phyloP scores from a whole-genome alignment of 805 yeast species.

The Huiozyma naganishii region DNA sequence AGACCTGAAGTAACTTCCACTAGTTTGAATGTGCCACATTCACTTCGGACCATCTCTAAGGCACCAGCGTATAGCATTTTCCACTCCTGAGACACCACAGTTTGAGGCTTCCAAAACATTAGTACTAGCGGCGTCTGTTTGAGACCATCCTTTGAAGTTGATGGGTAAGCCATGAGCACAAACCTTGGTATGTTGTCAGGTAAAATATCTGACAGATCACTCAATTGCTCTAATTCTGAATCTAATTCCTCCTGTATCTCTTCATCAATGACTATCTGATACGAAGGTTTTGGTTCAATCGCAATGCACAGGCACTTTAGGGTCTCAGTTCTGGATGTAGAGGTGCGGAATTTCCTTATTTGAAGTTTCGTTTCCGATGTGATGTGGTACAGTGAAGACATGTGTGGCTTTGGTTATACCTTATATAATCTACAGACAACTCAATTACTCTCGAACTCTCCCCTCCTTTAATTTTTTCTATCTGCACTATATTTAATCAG shows the following conservation, averaged over 20 bases:
- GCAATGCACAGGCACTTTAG: constrained; percentile 48
- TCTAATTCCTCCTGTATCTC: constrained; percentile 44
- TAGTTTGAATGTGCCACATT: constrained; percentile 56
- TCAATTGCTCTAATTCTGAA: constrained; percentile 36
- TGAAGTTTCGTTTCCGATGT: constrained; percentile 47
- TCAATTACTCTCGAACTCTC: no score
- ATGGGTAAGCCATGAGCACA: constrained; percentile 66
- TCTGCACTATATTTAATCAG: no score
- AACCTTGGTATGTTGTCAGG: constrained; percentile 79
- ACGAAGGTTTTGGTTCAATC: constrained; percentile 25
- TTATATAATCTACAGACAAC: no score
- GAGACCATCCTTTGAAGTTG: constrained; percentile 60
- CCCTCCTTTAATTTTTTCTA: no score
- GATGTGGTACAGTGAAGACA: constrained; percentile 49
- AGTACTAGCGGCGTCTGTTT: constrained; percentile 63
- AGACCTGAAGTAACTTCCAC: constrained; percentile 27
- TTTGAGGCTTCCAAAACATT: constrained; percentile 82
- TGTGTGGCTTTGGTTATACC: constrained; percentile 6
- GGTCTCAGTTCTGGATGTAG: constrained; percentile 51
- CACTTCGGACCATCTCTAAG: constrained; percentile 63
- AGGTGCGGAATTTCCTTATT: constrained; percentile 62
- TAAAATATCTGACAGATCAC: constrained; percentile 59
- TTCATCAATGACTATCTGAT: constrained; percentile 23
- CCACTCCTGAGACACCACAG: constrained; percentile 61
- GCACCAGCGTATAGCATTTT: constrained; percentile 91